Percentiles rank a stretch among this genome's conserved stretches.
These are phyloP conservation scores for Tremella yokohamensis DNA, from an alignment of 768 basidiomycete species.

Conservation along the genomic window DNA sequence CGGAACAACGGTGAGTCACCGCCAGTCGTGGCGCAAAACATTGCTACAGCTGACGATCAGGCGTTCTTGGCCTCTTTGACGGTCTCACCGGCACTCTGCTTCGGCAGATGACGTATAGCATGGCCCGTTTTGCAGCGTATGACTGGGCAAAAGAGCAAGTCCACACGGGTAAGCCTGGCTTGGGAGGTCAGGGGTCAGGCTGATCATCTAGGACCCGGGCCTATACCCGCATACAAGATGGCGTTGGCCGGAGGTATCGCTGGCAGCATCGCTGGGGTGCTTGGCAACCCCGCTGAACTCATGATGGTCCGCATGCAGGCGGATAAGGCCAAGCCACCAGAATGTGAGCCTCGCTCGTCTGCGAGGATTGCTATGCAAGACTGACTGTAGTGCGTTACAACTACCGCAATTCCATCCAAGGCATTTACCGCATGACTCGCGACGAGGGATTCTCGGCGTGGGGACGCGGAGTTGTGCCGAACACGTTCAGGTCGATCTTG, in stretches of 20 bases:
- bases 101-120: slow-evolving; percentile 86
- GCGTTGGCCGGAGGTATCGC: slow-evolving; percentile 82
- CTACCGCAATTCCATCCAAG: slow-evolving; percentile 86
- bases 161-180: slow-evolving; percentile 60
- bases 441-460: slow-evolving; percentile 80
- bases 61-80: slow-evolving; percentile 69
- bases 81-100: slow-evolving; percentile 85
- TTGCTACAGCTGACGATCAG: not conserved
- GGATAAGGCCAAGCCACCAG: slow-evolving; percentile 81
- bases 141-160: slow-evolving; percentile 83
- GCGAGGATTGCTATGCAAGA: not conserved
- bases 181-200: too few species aligned
- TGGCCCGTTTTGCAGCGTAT: slow-evolving; percentile 91
- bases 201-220: slow-evolving; percentile 27
- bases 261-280: slow-evolving; percentile 75
- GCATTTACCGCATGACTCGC: slow-evolving; percentile 80
- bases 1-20: slow-evolving; percentile 62
- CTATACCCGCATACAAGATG: slow-evolving; percentile 72
- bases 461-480: slow-evolving; percentile 72
- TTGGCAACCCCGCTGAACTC: slow-evolving; percentile 71
- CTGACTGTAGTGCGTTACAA: slow-evolving; percentile 56
- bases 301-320: slow-evolving; percentile 74
- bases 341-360: too few species aligned
- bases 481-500: slow-evolving; percentile 76
- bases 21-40: not conserved